Conservation (phyloP, 805 yeast genomes). For the Saturnispora silvae region DNA sequence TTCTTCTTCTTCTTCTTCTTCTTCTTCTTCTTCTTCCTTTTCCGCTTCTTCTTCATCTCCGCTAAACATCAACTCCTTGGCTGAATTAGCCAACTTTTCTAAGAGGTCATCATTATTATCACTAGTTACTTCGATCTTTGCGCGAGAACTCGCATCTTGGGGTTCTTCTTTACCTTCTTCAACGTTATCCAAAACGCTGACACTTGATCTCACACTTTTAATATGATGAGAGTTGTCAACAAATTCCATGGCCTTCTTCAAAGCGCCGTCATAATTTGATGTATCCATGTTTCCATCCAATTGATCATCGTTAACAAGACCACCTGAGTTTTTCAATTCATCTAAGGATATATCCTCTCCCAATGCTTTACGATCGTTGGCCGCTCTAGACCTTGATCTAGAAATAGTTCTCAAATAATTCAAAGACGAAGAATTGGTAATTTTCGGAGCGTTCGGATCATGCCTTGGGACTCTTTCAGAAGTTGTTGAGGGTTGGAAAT, state of each 20-base stretch:
- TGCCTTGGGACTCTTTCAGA: not conserved
- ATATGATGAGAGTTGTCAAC: constrained; percentile 19
- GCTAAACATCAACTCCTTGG: constrained; percentile 11
- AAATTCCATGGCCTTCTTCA: constrained; percentile 33
- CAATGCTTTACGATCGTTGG: constrained; percentile 25
- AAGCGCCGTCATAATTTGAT: constrained; percentile 39
- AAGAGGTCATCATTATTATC: constrained; percentile 8
- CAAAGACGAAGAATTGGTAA: constrained; percentile 29
- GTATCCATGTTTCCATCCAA: constrained; percentile 41
- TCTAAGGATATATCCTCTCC: constrained; percentile 23
- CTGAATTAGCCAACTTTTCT: constrained; percentile 12
- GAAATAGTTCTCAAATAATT: constrained; percentile 57
- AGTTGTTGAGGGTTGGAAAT: constrained; percentile 16
- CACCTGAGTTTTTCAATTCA: constrained; percentile 48
- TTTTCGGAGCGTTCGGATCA: constrained; percentile 6
- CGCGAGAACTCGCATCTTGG: constrained; percentile 14
- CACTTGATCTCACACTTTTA: constrained; percentile 14
- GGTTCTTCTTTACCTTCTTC: too few relatives aligned
- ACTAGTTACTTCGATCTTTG: constrained; percentile 3
- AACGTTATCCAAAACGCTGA: constrained; percentile 13
- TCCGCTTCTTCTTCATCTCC: constrained; percentile 14
- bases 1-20: too few relatives aligned
- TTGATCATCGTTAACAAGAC: constrained; percentile 30
- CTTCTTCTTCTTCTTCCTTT: not conserved
- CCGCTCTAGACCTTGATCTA: constrained; percentile 48